Percentiles rank a stretch among this genome's conserved stretches.
These are phyloP conservation scores for Phaeosphaeria sp. DNA, from an alignment of 2,329 filamentous ascomycete genomes.

Conservation along the genomic window DNA sequence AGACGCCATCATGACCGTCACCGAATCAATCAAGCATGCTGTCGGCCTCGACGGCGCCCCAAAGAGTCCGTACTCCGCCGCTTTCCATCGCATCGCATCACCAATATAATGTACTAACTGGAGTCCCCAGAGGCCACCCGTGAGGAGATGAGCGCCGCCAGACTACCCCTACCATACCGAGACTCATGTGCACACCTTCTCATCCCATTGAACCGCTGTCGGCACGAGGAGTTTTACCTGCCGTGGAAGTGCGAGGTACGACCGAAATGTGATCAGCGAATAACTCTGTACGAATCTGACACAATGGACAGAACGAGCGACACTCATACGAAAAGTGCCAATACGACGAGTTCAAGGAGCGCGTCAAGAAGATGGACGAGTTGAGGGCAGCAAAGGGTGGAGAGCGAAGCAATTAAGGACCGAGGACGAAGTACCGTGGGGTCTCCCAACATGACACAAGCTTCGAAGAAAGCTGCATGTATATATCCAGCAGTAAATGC, in stretches of 20 bases:
- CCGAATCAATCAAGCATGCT: constrained; percentile 56
- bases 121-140: constrained; percentile 72
- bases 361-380: constrained; percentile 98
- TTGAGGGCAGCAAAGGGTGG: constrained; percentile 84
- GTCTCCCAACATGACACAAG: background rate
- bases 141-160: constrained; percentile 92
- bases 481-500: constrained; percentile 39
- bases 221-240: constrained; percentile 88
- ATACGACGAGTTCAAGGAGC: constrained; percentile 98
- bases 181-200: constrained; percentile 95
- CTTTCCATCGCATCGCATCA: constrained; percentile 25
- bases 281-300: constrained; percentile 20
- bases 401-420: constrained; percentile 77
- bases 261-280: background rate
- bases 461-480: constrained; percentile 34
- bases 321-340: constrained; percentile 99
- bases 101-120: constrained; percentile 35
- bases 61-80: constrained; percentile 36
- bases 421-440: background rate
- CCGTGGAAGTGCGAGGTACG: constrained; percentile 98
- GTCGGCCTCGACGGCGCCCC: constrained; percentile 52
- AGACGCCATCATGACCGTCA: constrained; percentile 49
- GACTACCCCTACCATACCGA: constrained; percentile 86
- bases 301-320: constrained; percentile 76
- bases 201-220: constrained; percentile 95